A percentile compares a stretch with the other conserved stretches of the same genome.
Evolutionary conservation across 2,329 filamentous ascomycete species (phyloP).

Genomic region (Alternaria triticina): DNA sequence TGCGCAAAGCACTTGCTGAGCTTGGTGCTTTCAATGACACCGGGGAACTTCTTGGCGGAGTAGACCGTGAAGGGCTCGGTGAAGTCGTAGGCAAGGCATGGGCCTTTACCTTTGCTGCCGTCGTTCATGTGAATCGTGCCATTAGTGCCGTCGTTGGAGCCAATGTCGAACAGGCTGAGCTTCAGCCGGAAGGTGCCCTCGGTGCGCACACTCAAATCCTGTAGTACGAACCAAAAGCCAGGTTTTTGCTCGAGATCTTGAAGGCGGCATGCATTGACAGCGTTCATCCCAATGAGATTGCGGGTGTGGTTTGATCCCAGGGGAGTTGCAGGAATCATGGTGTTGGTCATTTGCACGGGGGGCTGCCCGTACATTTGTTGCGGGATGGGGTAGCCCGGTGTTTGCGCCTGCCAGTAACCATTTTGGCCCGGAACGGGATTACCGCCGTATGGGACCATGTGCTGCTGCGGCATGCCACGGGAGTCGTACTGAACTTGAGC

Average conservation of each 20-base stretch:
- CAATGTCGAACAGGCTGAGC: conserved; percentile 85
- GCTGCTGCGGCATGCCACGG: conserved; percentile 32
- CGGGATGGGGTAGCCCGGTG: background rate
- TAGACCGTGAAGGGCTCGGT: conserved; percentile 92
- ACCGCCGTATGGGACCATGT: background rate
- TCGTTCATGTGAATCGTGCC: conserved; percentile 58
- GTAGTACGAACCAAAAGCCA: conserved; percentile 95
- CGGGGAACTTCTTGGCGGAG: conserved; percentile 97
- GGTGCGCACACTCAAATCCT: conserved; percentile 92
- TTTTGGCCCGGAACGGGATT: background rate
- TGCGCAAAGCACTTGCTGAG: conserved; percentile 91
- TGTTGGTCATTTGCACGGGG: background rate
- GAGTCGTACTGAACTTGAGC: conserved; percentile 47
- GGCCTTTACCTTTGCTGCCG: conserved; percentile 73
- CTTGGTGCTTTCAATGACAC: conserved; percentile 90
- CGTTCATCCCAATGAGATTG: conserved; percentile 91
- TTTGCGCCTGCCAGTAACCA: background rate
- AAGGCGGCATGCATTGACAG: conserved; percentile 85
- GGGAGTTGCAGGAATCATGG: conserved; percentile 34
- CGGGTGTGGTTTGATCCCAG: conserved; percentile 76
- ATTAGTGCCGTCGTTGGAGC: conserved; percentile 56
- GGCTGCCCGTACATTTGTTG: background rate
- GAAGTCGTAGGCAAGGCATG: conserved; percentile 83
- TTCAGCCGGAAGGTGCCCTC: conserved; percentile 85
- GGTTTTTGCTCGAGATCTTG: conserved; percentile 79